Conservation (phyloP, 169 alveolate species). For the Besnoitia besnoiti region DNA sequence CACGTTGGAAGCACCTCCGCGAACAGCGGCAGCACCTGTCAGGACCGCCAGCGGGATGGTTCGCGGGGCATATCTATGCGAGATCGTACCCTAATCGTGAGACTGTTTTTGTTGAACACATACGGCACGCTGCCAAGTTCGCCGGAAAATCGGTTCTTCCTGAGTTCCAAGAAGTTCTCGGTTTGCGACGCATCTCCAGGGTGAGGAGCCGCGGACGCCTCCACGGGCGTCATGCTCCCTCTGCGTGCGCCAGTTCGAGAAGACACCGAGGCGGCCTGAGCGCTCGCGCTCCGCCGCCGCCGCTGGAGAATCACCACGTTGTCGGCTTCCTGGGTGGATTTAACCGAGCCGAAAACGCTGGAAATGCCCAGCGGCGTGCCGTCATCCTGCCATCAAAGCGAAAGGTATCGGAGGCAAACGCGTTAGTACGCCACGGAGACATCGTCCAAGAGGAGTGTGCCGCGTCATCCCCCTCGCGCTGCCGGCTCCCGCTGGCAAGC, state of each 20-base stretch:
- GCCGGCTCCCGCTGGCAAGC: too few species aligned
- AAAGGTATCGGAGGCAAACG: too few species aligned
- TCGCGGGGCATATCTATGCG: neutral
- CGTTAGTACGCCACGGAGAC: neutral
- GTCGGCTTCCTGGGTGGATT: constrained; percentile 97
- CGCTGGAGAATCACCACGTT: constrained; percentile 90
- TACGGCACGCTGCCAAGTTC: constrained; percentile 88
- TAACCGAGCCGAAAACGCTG: constrained; percentile 95
- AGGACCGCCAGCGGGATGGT: too few species aligned
- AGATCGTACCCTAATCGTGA: constrained; percentile 57
- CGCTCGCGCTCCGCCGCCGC: constrained; percentile 31
- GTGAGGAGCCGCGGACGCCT: neutral
- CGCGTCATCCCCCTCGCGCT: too few species aligned
- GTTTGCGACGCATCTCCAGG: neutral
- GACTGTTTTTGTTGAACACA: constrained; percentile 80
- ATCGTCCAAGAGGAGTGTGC: neutral
- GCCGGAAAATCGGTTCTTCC: constrained; percentile 95
- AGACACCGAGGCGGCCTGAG: neutral
- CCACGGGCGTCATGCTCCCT: neutral
- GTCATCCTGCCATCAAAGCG: constrained; percentile 87
- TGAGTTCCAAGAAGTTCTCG: constrained; percentile 80
- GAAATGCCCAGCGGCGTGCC: constrained; percentile 88
- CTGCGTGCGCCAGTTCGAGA: neutral
- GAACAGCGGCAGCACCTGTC: too few species aligned
- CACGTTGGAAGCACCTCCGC: too few species aligned